These are phyloP conservation scores for Fusarium stilboides DNA, from an alignment of 2,329 filamentous ascomycete genomes.

Conservation along the genomic window DNA sequence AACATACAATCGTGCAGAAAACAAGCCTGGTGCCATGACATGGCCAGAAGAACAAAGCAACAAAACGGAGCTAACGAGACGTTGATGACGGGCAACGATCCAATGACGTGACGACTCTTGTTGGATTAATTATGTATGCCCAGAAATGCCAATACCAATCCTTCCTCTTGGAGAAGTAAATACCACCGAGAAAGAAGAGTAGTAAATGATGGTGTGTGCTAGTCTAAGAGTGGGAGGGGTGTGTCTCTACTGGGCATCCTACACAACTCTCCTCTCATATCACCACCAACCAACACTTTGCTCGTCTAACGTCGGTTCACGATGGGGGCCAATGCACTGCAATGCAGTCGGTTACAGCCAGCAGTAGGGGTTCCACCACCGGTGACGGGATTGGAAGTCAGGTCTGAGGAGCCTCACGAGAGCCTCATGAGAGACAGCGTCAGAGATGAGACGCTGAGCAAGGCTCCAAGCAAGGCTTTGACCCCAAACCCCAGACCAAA, in stretches of 20 bases:
- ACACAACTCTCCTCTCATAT: constrained; percentile 10
- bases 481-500: constrained; percentile 19
- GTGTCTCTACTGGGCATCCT: constrained; percentile 2
- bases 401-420: constrained; percentile 30
- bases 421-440: constrained; percentile 23
- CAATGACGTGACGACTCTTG: constrained; percentile 38
- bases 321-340: constrained; percentile 27
- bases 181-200: constrained; percentile 26
- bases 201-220: constrained; percentile 30
- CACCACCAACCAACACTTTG: constrained; percentile 9
- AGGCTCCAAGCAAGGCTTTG: constrained; percentile 35
- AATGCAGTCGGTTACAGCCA: constrained; percentile 27
- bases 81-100: constrained; percentile 18
- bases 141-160: constrained; percentile 43
- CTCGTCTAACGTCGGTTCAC: constrained; percentile 46
- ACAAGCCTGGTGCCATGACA: constrained; percentile 30
- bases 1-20: constrained; percentile 31
- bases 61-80: constrained; percentile 22
- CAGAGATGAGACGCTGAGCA: constrained; percentile 5
- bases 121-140: constrained; percentile 39
- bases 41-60: constrained; percentile 25
- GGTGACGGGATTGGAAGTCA: constrained; percentile 32
- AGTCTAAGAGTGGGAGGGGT: constrained; percentile 21
- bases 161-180: constrained; percentile 30
- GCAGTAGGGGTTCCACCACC: constrained; percentile 27